A percentile compares a stretch with the other conserved stretches of the same genome.
phyloP scores from a whole-genome alignment of 208 protist species.

The Crithidia mellificae region DNA sequence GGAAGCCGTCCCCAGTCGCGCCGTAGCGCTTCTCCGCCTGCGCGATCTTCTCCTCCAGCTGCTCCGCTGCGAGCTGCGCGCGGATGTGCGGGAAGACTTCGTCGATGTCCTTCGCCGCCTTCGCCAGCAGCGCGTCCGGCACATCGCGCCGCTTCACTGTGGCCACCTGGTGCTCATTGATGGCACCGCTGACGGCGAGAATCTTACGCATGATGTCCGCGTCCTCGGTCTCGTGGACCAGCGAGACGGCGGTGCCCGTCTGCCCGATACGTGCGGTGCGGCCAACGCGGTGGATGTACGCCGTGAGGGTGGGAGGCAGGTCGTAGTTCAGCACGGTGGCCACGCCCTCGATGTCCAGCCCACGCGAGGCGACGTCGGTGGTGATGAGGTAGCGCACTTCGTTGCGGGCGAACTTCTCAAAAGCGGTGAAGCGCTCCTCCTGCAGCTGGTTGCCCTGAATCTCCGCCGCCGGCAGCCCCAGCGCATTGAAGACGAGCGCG shows the following conservation, averaged over 20 bases:
- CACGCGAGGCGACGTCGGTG: slow-evolving; percentile 92
- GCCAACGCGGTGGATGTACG: slow-evolving; percentile 99
- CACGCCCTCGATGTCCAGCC: slow-evolving; percentile 97
- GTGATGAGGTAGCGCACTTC: slow-evolving; percentile 89
- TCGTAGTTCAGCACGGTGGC: slow-evolving; percentile 98
- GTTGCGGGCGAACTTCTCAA: slow-evolving; percentile 79
- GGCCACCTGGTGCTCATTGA: slow-evolving; percentile 75
- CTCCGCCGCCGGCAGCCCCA: slow-evolving; percentile 73
- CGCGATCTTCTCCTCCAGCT: slow-evolving; percentile 70
- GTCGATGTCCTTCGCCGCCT: slow-evolving; percentile 45
- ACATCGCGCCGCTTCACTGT: slow-evolving; percentile 82
- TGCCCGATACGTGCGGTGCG: slow-evolving; percentile 96
- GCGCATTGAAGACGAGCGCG: slow-evolving; percentile 70
- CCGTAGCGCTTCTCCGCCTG: slow-evolving; percentile 80
- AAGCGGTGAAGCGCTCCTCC: slow-evolving; percentile 78
- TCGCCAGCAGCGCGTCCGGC: slow-evolving; percentile 48
- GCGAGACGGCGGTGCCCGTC: slow-evolving; percentile 92
- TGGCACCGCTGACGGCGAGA: slow-evolving; percentile 72
- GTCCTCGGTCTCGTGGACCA: slow-evolving; percentile 90
- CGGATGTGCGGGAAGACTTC: slow-evolving; percentile 59
- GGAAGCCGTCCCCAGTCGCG: slow-evolving; percentile 26
- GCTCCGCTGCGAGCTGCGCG: slow-evolving; percentile 65
- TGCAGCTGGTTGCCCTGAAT: slow-evolving; percentile 87
- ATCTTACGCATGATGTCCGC: slow-evolving; percentile 91
- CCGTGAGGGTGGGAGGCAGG: slow-evolving; percentile 95